A percentile compares a stretch with the other conserved stretches of the same genome.
These are phyloP conservation scores for Eutypella sp. DNA, from an alignment of 2,329 filamentous ascomycete genomes.

Conservation along the genomic window DNA sequence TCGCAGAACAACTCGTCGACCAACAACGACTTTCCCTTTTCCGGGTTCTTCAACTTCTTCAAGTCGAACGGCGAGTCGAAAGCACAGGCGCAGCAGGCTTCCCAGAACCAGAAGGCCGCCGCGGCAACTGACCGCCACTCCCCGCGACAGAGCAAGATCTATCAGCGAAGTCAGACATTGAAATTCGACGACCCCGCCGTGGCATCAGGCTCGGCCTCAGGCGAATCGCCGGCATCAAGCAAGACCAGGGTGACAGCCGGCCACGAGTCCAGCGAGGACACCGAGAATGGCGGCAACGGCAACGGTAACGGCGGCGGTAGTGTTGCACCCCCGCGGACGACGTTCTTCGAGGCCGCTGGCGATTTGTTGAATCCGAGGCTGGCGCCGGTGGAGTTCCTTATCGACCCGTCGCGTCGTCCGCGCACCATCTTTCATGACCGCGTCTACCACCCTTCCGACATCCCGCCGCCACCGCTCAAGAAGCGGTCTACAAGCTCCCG, in stretches of 20 bases:
- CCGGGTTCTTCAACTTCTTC: slow-evolving; percentile 70
- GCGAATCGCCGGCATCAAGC: slow-evolving; percentile 28
- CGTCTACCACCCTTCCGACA: slow-evolving; percentile 89
- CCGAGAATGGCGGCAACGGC: slow-evolving; percentile 38
- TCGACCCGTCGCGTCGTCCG: slow-evolving; percentile 75
- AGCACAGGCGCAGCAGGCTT: slow-evolving; percentile 26
- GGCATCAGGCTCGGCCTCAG: too few relatives aligned
- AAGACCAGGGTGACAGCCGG: slow-evolving; percentile 44
- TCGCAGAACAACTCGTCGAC: slow-evolving; percentile 25
- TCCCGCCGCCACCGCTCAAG: slow-evolving; percentile 72
- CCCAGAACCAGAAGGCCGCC: too few relatives aligned
- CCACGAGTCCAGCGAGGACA: slow-evolving; percentile 40
- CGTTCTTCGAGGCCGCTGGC: slow-evolving; percentile 90
- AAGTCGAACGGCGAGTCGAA: slow-evolving; percentile 53
- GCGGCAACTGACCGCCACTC: too few relatives aligned
- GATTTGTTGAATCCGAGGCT: slow-evolving; percentile 88
- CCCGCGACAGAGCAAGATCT: slow-evolving; percentile 64
- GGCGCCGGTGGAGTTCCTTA: slow-evolving; percentile 73
- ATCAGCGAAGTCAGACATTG: slow-evolving; percentile 73
- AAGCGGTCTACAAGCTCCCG: slow-evolving; percentile 38
- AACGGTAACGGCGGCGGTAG: slow-evolving; percentile 39
- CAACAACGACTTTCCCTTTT: slow-evolving; percentile 47
- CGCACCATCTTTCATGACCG: slow-evolving; percentile 96
- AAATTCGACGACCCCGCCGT: slow-evolving; percentile 35
- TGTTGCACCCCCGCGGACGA: slow-evolving; percentile 78